Evolutionary conservation across 2,329 filamentous ascomycete species (phyloP).

Genomic region (Diaporthe sp.): DNA sequence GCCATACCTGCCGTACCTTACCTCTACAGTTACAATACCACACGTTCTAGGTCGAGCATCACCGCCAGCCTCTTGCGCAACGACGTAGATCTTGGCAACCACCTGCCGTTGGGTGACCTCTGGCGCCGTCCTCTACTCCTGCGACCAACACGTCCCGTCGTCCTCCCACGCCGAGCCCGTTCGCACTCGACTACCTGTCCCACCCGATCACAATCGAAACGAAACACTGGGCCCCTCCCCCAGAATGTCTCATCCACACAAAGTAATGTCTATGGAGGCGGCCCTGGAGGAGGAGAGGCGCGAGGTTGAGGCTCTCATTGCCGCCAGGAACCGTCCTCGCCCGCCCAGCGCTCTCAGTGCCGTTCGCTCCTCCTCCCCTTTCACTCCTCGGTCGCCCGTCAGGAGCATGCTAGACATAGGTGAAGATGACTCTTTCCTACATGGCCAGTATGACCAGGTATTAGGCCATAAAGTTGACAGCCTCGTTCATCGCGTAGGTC

Average conservation of each 20-base stretch:
- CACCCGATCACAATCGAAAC: background rate
- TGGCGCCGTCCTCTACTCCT: background rate
- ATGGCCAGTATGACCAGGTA: background rate
- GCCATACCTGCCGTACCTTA: background rate
- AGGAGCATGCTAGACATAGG: slow-evolving; percentile 75
- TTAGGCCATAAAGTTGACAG: background rate
- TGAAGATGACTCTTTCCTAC: slow-evolving; percentile 48
- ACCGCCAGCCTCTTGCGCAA: background rate
- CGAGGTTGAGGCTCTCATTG: slow-evolving; percentile 77
- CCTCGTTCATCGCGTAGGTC: background rate
- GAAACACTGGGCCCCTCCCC: background rate
- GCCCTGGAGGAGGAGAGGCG: slow-evolving; percentile 81
- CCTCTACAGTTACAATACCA: slow-evolving; percentile 1
- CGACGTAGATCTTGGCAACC: background rate
- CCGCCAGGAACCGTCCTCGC: slow-evolving; percentile 53
- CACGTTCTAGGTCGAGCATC: background rate
- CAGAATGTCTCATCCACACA: slow-evolving; percentile 38
- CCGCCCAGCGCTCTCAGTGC: slow-evolving; percentile 45
- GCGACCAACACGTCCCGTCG: background rate
- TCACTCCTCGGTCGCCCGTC: slow-evolving; percentile 72
- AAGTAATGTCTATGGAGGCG: slow-evolving; percentile 79
- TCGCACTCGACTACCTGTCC: slow-evolving; percentile 7
- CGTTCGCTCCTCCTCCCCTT: slow-evolving; percentile 63
- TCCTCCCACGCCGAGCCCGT: slow-evolving; percentile 17
- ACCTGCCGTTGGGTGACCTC: background rate